Conservation (phyloP, 805 yeast genomes). For the Candida adriatica region DNA sequence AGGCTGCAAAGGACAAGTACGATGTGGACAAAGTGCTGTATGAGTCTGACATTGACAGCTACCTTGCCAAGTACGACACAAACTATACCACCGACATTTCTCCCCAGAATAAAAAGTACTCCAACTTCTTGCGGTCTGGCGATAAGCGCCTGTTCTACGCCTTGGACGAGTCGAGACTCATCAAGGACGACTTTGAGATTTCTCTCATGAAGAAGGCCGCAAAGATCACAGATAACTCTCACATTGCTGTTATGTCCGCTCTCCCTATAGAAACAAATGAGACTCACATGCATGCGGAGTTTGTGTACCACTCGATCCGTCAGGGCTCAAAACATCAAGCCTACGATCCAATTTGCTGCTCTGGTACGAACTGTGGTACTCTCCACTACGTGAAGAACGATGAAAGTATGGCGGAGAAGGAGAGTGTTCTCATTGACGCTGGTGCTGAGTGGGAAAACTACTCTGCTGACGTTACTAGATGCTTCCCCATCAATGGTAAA, state of each 20-base stretch:
- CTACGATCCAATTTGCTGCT: conserved; percentile 93
- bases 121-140: conserved; percentile 32
- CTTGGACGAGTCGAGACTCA: conserved; percentile 78
- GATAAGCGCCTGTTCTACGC: conserved; percentile 57
- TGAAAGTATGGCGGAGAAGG: conserved; percentile 47
- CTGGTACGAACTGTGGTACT: conserved; percentile 88
- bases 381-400: conserved; percentile 86
- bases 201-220: conserved; percentile 74
- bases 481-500: conserved; percentile 86
- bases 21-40: conserved; percentile 83
- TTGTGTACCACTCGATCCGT: conserved; percentile 84
- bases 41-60: conserved; percentile 38
- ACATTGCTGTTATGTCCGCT: conserved; percentile 88
- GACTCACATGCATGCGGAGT: conserved; percentile 93
- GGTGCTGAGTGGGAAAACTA: conserved; percentile 97
- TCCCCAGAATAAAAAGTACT: conserved; percentile 30
- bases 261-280: conserved; percentile 82
- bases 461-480: conserved; percentile 90
- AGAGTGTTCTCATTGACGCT: conserved; percentile 80
- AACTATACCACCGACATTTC: conserved; percentile 52
- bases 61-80: conserved; percentile 23
- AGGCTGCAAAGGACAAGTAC: conserved; percentile 55
- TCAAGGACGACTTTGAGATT: conserved; percentile 80
- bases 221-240: conserved; percentile 80
- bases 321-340: conserved; percentile 89